phyloP scores from a whole-genome alignment of 2,329 filamentous ascomycete species.

The Coniochaeta sp. region DNA sequence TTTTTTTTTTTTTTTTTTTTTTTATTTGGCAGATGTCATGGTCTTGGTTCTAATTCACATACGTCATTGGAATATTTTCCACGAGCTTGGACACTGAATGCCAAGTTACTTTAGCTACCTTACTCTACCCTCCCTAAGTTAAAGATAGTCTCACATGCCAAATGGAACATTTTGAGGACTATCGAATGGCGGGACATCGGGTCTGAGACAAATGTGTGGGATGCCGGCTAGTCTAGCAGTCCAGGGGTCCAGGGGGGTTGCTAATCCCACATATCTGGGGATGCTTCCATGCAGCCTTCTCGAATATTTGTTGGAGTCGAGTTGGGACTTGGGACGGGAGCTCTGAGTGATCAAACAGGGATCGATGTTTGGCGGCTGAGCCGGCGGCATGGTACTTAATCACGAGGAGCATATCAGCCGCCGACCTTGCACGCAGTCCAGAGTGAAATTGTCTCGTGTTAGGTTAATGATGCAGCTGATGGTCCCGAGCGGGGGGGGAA shows the following conservation, averaged over 20 bases:
- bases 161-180: background rate
- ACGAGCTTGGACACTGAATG: background rate
- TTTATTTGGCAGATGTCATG: background rate
- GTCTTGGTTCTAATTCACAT: background rate
- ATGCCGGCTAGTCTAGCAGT: background rate
- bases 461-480: background rate
- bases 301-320: background rate
- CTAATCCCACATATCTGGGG: background rate
- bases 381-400: background rate
- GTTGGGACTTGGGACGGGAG: background rate
- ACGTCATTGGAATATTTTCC: background rate
- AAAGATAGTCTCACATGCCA: background rate
- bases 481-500: background rate
- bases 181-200: background rate
- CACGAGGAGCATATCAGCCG: background rate
- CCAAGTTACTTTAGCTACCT: too few relatives aligned
- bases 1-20: background rate
- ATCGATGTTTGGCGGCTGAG: background rate
- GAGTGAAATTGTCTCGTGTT: background rate
- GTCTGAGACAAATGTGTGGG: background rate
- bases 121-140: too few relatives aligned
- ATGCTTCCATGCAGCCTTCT: conserved; percentile 1
- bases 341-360: background rate
- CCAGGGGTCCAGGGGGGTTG: too few relatives aligned
- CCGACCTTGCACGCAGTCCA: background rate